Percentiles rank a stretch among this genome's conserved stretches.
These are phyloP conservation scores for Xylaria bambusicola DNA, from an alignment of 495 filamentous ascomycete genomes.

Conservation along the genomic window DNA sequence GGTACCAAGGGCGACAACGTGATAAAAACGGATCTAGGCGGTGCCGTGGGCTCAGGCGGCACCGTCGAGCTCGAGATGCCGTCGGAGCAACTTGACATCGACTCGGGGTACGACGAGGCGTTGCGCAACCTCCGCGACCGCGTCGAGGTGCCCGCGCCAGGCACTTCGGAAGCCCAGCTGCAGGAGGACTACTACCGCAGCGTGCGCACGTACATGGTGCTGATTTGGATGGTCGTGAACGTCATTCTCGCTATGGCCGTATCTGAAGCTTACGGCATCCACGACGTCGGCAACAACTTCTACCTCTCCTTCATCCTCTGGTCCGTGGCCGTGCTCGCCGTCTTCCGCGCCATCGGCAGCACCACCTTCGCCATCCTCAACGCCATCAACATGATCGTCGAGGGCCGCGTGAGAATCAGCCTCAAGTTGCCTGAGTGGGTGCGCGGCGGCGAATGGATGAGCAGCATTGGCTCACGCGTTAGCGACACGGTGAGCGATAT, in stretches of 20 bases:
- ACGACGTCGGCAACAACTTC: conserved; percentile 73
- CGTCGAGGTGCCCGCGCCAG: conserved; percentile 69
- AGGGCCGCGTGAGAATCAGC: conserved; percentile 73
- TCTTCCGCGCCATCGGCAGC: conserved; percentile 81
- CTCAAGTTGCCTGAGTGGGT: conserved; percentile 51
- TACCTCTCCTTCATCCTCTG: conserved; percentile 94
- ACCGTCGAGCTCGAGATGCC: conserved; percentile 94
- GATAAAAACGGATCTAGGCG: conserved; percentile 85
- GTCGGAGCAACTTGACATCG: conserved; percentile 95
- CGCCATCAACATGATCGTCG: conserved; percentile 78
- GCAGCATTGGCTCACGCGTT: conserved; percentile 42
- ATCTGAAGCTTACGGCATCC: conserved; percentile 76
- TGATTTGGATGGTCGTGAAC: conserved; percentile 93
- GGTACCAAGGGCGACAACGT: conserved; percentile 99
- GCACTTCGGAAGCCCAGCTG: conserved; percentile 71
- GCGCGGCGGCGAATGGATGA: conserved; percentile 41
- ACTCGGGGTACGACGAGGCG: conserved; percentile 95
- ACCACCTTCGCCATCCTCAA: conserved; percentile 81
- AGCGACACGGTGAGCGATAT: conserved; percentile 45
- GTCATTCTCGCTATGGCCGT: conserved; percentile 91
- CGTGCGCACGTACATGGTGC: conserved; percentile 97
- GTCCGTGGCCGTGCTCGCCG: conserved; percentile 81
- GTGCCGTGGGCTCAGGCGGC: conserved; percentile 70
- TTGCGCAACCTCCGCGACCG: conserved; percentile 94
- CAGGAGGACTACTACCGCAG: conserved; percentile 99